phyloP scores from a whole-genome alignment of 257 asterid genomes.

The Jacaranda mimosifolia region DNA sequence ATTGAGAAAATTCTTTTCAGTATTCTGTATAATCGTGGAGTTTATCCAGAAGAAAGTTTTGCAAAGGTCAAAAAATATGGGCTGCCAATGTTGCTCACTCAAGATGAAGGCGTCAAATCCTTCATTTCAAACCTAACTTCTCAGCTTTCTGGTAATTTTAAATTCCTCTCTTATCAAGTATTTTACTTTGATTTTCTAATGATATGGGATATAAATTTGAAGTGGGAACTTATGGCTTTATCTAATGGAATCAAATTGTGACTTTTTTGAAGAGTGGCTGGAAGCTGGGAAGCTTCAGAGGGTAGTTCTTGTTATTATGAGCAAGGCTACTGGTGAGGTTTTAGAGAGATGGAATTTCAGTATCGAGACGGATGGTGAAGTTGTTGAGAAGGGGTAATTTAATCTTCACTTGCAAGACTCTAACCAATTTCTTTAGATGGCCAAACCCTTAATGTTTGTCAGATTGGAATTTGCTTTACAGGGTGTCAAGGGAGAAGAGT shows the following conservation, averaged over 20 bases:
- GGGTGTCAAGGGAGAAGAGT: slow-evolving; percentile 88
- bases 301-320: slow-evolving; percentile 92
- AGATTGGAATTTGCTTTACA: slow-evolving; percentile 41
- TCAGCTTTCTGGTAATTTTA: slow-evolving; percentile 82
- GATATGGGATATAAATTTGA: background rate
- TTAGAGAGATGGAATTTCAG: slow-evolving; percentile 98
- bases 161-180: background rate
- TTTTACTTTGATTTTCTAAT: background rate
- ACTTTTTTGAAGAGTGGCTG: slow-evolving; percentile 73
- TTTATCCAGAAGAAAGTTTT: slow-evolving; percentile 93
- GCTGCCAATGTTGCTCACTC: slow-evolving; percentile 88
- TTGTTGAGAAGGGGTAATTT: slow-evolving; percentile 87
- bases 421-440: background rate
- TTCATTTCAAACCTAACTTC: slow-evolving; percentile 86
- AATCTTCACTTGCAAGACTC: background rate
- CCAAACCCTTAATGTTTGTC: slow-evolving; percentile 7
- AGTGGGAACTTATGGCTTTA: background rate
- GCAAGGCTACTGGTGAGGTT: slow-evolving; percentile 85
- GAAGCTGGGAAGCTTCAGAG: slow-evolving; percentile 94
- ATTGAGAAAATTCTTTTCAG: slow-evolving; percentile 43
- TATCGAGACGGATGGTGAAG: slow-evolving; percentile 82
- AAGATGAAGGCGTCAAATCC: slow-evolving; percentile 91
- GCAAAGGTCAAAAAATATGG: slow-evolving; percentile 93
- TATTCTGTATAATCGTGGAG: slow-evolving; percentile 86
- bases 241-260: slow-evolving; percentile 1